Percentiles rank a stretch among this genome's conserved stretches.
These are phyloP conservation scores for Glarea lozoyensis DNA, from an alignment of 495 filamentous ascomycete genomes.

Conservation along the genomic window DNA sequence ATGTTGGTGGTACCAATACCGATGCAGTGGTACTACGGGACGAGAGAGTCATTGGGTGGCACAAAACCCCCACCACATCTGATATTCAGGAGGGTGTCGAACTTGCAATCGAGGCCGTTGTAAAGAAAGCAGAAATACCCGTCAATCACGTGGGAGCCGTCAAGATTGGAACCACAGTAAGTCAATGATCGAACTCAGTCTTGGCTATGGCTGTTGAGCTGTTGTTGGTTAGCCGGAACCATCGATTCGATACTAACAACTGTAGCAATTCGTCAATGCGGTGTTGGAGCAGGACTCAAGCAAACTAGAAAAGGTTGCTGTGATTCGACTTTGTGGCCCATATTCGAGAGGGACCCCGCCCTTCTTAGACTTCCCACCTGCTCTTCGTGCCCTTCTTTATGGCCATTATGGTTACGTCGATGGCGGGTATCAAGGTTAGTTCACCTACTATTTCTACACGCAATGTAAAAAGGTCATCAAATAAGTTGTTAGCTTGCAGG, in stretches of 20 bases:
- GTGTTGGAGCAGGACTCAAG: constrained; percentile 36
- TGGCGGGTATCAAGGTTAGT: constrained; percentile 28
- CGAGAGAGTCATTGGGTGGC: constrained; percentile 37
- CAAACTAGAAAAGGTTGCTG: constrained; percentile 36
- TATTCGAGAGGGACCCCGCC: constrained; percentile 36
- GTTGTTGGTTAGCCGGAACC: not conserved
- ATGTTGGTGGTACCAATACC: constrained; percentile 45
- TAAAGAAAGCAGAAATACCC: constrained; percentile 30
- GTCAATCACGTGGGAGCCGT: constrained; percentile 39
- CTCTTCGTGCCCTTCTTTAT: constrained; percentile 25
- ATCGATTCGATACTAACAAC: not conserved
- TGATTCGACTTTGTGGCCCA: constrained; percentile 37
- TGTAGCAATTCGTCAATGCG: constrained; percentile 43
- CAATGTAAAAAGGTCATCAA: not conserved
- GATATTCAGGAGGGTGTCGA: constrained; percentile 48
- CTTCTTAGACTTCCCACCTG: constrained; percentile 33
- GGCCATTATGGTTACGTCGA: constrained; percentile 30
- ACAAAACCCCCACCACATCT: constrained; percentile 49
- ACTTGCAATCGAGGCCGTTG: constrained; percentile 36
- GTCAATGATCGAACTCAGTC: not conserved
- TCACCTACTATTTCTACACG: not conserved
- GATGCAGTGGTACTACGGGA: constrained; percentile 23
- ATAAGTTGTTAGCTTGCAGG: not conserved
- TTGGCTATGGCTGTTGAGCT: not conserved
- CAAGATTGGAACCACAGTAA: constrained; percentile 49